Evolutionary conservation across 352 stramenopile species (phyloP).

Genomic region (Phytophthora pluvialis): DNA sequence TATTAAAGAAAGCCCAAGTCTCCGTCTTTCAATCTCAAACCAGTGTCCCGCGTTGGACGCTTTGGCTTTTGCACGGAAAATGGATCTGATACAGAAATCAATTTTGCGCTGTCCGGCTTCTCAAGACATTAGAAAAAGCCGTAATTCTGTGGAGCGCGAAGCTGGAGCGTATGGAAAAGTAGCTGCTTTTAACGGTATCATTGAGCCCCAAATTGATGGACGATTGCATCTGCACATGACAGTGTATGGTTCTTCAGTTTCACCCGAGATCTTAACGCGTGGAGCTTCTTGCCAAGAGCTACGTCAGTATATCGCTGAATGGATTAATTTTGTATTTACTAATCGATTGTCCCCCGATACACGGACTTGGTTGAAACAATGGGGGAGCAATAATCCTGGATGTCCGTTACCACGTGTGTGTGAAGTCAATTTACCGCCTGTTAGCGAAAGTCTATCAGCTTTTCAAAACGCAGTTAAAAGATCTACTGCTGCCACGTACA

Average conservation of each 20-base stretch:
- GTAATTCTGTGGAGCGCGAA: neutral
- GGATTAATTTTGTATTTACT: slow-evolving; percentile 4
- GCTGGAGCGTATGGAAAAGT: slow-evolving; percentile 7
- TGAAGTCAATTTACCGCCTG: neutral
- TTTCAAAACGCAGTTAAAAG: neutral
- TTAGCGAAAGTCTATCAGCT: neutral
- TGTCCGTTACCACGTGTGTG: neutral
- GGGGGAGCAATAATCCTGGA: neutral
- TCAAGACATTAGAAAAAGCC: neutral
- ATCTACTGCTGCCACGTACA: slow-evolving; percentile 1
- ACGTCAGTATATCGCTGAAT: neutral
- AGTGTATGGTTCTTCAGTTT: slow-evolving; percentile 5
- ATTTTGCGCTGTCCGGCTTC: neutral
- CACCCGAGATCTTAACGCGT: slow-evolving; percentile 7
- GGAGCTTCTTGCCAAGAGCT: neutral
- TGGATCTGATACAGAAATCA: neutral
- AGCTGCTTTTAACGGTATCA: neutral
- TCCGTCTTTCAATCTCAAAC: neutral
- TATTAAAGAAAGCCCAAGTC: neutral
- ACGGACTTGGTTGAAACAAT: neutral
- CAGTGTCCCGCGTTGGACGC: neutral
- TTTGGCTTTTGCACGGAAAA: slow-evolving; percentile 1
- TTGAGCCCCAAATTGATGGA: slow-evolving; percentile 7
- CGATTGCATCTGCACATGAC: slow-evolving; percentile 9
- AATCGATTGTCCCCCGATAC: slow-evolving; percentile 1